Conservation (phyloP, 441 rosid genomes). For the Brassica hybrid region DNA sequence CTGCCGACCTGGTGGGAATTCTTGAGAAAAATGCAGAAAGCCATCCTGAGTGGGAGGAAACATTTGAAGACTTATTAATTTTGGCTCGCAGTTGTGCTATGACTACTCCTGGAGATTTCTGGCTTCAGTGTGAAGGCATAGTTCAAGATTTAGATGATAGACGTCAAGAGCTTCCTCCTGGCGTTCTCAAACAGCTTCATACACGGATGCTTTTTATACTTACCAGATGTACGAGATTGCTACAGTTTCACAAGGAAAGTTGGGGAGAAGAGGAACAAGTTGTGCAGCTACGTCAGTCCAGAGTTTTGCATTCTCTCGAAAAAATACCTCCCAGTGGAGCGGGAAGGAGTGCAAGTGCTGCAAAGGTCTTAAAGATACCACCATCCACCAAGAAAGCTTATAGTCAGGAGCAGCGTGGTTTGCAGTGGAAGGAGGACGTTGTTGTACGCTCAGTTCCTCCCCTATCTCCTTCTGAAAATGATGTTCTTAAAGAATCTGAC, state of each 20-base stretch:
- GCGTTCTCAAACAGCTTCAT: constrained; percentile 90
- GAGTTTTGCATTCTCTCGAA: constrained; percentile 75
- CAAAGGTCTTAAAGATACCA: constrained; percentile 59
- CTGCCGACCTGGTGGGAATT: constrained; percentile 94
- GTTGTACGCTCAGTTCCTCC: constrained; percentile 47
- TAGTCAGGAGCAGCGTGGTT: constrained; percentile 91
- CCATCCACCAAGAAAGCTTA: constrained; percentile 77
- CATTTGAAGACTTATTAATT: constrained; percentile 91
- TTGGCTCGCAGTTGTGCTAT: constrained; percentile 97
- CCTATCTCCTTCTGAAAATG: constrained; percentile 51
- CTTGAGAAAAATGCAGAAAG: constrained; percentile 93
- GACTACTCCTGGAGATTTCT: constrained; percentile 91
- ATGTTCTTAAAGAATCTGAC: constrained; percentile 55
- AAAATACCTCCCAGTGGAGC: constrained; percentile 57
- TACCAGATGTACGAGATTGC: constrained; percentile 92
- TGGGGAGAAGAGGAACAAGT: constrained; percentile 81
- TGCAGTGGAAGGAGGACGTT: constrained; percentile 70
- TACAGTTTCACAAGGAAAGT: constrained; percentile 99
- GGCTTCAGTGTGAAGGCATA: constrained; percentile 99
- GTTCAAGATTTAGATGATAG: constrained; percentile 98
- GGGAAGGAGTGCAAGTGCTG: constrained; percentile 65
- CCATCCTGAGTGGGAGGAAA: constrained; percentile 99
- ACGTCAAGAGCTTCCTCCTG: constrained; percentile 96
- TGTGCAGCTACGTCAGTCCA: constrained; percentile 80
- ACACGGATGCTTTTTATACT: constrained; percentile 98